Base-by-base conservation (phyloP, 164 flowering plant genomes). In the Litsea cubeba region DNA sequence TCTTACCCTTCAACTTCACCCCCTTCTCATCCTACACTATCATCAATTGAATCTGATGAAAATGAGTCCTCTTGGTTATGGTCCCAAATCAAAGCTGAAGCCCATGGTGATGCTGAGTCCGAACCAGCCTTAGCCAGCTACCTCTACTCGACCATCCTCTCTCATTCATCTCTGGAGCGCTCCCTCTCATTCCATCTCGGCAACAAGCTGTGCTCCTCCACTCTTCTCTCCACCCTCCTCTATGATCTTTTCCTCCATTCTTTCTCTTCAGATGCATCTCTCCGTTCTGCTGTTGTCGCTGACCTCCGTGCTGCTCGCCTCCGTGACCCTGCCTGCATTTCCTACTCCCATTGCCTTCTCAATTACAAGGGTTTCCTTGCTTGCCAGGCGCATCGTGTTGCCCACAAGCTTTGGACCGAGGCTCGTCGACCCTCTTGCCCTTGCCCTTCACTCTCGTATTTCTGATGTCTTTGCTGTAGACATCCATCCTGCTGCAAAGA, bases 291-390 rank as follows among this genome's bases (percentile, higher is more conserved):
- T 71, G 81, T 89, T 62, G 91, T 88, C 65, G 95, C 95, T 67
- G 95, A 92, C 70, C 88, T 92, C 12, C 89, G 88, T 72, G 97
- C 97, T 71, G 89, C 90, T 50, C 85, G 87, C 14, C 68, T 71
- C 68, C 92, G 95, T 11, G 97, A 92, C 78, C 95, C 97, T 1
- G 97, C 97, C 30, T 92, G 97, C 76, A 81, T 82, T 49, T 90
- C 95, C 68, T 92, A 85, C 84, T 85, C 94, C 50, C 94, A 92
- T 76, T 92, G 97, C 81, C 85, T 92, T 74, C 89, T 92, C 73
- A 90, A 92, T 72, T 92, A 89, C 88, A 92, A 92, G 76, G 97
- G 97, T 49, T 91, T 91, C 83, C 86, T 91, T 30, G 93, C 95
- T 35, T 84, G 88, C 74, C 81, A 89, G 87, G 88, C 90, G 10